Evolutionary conservation across 352 stramenopile genomes (phyloP).

Genomic region (Globisporangium sylvaticum): DNA sequence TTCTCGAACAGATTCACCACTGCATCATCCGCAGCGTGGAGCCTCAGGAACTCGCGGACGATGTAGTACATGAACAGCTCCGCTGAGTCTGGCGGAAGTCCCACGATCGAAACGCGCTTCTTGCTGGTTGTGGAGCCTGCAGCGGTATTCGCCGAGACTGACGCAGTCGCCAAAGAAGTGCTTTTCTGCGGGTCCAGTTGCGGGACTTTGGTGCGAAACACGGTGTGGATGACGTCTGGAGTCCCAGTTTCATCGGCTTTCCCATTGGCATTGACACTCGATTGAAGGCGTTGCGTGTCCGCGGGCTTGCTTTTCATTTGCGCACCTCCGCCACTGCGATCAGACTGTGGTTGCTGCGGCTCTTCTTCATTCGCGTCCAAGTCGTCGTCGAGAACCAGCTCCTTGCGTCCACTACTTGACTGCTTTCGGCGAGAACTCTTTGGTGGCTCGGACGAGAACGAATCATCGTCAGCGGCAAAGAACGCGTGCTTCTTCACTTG

Average conservation of each 20-base stretch:
- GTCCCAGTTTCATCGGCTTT: conserved; percentile 1
- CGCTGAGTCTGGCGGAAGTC: conserved; percentile 1
- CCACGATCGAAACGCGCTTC: conserved; percentile 8
- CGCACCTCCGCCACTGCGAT: not conserved
- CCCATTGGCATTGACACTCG: not conserved
- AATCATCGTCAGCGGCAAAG: conserved; percentile 20
- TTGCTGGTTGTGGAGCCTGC: not conserved
- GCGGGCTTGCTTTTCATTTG: not conserved
- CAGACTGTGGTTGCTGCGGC: not conserved
- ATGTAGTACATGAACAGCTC: conserved; percentile 43
- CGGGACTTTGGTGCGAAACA: conserved; percentile 12
- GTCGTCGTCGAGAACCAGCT: conserved; percentile 27
- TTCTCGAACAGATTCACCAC: conserved; percentile 40
- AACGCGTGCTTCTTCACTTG: conserved; percentile 24
- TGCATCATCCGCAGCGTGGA: conserved; percentile 28
- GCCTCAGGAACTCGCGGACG: conserved; percentile 59
- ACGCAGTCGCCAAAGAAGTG: not conserved
- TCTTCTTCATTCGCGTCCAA: not conserved
- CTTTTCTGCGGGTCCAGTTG: not conserved
- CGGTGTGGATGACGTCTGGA: conserved; percentile 12
- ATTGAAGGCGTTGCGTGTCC: not conserved
- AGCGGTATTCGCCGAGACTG: not conserved
- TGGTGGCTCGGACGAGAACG: not conserved
- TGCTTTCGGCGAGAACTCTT: conserved; percentile 20
- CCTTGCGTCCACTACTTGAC: conserved; percentile 9